Evolutionary conservation across 495 filamentous ascomycete species (phyloP), one percentile per base, ranked within the genome.

Genomic region (Rhizodiscina lignyota): DNA sequence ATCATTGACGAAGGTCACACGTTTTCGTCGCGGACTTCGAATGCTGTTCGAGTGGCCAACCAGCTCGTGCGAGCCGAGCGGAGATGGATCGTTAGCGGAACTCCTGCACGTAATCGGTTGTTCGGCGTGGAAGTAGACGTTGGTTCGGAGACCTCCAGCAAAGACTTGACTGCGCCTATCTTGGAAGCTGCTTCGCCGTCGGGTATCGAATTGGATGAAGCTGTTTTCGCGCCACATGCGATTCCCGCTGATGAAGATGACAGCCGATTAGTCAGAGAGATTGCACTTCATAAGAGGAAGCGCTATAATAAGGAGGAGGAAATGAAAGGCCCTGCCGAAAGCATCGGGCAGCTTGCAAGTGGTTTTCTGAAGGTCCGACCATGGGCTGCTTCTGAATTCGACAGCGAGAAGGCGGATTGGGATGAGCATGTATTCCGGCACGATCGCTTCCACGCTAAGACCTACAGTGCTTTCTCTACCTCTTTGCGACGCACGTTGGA

Each of bases 1-100:
- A 84, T 96, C 23, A 74, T 91, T 21, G 87, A 96, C 37, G 87
- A 96, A 64, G 87, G 87, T 1, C 84, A 94, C 49, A 77, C 68
- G 28, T 72, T 92, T 4, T 53, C 59, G 13, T 68, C 66, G 11
- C 59, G 59, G 23, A 71, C 65, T 37, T 77, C 69, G 12, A 76
- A 79, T 30, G 63, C 84, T 24, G 67, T 77, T 24, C 61, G 67
- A 20, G 65, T 83, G 5, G 59, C 87, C 0, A 68, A 78, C 16
- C 62, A 67, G 32, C 61, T 96, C 4, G 39, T 55, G 8, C 64
- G 70, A 21, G 66, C 83, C 17, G 70, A 83, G 22, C 67, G 81
- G 8, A 70, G 78, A 16, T 96, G 87, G 87, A 68, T 94, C 12
- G 80, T 94, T 2, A 89, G 83, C 2, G 87, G 86, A 35, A 96